Evolutionary conservation across 148 eudicot genomes (phyloP).

Genomic region (Vaccinium darrowii): DNA sequence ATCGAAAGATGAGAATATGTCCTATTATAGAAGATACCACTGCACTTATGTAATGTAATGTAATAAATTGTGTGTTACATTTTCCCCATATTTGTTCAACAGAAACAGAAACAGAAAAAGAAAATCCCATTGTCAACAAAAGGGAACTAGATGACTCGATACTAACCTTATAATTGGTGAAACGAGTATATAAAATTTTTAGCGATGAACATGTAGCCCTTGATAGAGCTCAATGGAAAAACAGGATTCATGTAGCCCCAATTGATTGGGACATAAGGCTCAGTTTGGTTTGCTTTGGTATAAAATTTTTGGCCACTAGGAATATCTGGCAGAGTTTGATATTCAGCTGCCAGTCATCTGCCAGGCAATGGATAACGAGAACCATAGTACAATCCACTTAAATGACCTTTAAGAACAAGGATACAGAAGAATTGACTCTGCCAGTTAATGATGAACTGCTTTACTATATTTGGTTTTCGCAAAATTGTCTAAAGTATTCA

Average conservation of each 20-base stretch:
- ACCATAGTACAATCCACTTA: not conserved
- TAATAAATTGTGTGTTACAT: not conserved
- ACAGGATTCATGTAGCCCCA: no score
- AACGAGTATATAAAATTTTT: not conserved
- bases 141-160: not conserved
- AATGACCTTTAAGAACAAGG: not conserved
- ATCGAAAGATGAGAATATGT: not conserved
- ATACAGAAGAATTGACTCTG: not conserved
- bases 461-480: not conserved
- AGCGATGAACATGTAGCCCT: no score
- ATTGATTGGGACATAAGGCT: no score
- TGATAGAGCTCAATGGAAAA: no score
- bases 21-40: not conserved
- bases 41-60: not conserved
- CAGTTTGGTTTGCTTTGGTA: not conserved
- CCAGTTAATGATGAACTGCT: not conserved
- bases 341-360: not conserved
- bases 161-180: not conserved
- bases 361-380: not conserved
- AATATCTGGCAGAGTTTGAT: not conserved
- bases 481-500: not conserved
- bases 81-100: not conserved
- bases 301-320: not conserved
- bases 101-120: not conserved
- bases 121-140: not conserved